Percentiles rank a stretch among this genome's conserved stretches.
Evolutionary conservation across 495 filamentous ascomycete species (phyloP).

Genomic region (Daldinia vernicosa): DNA sequence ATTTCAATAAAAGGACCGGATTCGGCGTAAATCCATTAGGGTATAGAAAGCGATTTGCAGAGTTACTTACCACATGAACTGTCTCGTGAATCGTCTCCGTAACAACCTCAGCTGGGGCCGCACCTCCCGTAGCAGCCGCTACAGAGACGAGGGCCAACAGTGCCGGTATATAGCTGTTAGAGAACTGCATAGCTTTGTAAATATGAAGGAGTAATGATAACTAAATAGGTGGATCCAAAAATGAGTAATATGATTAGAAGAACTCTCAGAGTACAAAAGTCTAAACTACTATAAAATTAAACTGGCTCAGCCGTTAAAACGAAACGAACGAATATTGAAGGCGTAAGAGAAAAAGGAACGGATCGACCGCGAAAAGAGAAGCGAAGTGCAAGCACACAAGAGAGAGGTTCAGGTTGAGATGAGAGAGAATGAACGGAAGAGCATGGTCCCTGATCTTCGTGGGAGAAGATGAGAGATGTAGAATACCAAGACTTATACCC

Average conservation of each 20-base stretch:
- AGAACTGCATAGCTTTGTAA: constrained; percentile 18
- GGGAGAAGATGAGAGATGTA: constrained; percentile 25
- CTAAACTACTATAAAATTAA: constrained; percentile 25
- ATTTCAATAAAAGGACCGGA: not conserved
- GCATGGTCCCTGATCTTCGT: constrained; percentile 37
- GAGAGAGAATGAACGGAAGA: constrained; percentile 24
- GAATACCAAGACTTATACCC: constrained; percentile 41
- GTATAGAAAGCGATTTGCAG: not conserved
- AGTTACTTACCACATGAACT: constrained; percentile 27
- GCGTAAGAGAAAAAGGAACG: constrained; percentile 29
- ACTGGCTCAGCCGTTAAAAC: constrained; percentile 37
- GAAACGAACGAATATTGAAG: constrained; percentile 39
- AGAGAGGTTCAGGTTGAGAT: constrained; percentile 24
- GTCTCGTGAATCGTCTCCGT: constrained; percentile 27
- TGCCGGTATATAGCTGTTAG: constrained; percentile 16
- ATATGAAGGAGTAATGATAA: constrained; percentile 2
- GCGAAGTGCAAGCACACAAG: constrained; percentile 27
- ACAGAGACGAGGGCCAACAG: constrained; percentile 22
- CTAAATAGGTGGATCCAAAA: constrained; percentile 2
- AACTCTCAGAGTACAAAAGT: constrained; percentile 15
- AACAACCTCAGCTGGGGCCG: constrained; percentile 1
- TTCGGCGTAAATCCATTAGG: not conserved
- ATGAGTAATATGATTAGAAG: constrained; percentile 11
- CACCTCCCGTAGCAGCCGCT: constrained; percentile 17
- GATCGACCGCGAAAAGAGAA: constrained; percentile 39